Conservation (phyloP, 169 alveolate species). For the Toxoplasma gondii region DNA sequence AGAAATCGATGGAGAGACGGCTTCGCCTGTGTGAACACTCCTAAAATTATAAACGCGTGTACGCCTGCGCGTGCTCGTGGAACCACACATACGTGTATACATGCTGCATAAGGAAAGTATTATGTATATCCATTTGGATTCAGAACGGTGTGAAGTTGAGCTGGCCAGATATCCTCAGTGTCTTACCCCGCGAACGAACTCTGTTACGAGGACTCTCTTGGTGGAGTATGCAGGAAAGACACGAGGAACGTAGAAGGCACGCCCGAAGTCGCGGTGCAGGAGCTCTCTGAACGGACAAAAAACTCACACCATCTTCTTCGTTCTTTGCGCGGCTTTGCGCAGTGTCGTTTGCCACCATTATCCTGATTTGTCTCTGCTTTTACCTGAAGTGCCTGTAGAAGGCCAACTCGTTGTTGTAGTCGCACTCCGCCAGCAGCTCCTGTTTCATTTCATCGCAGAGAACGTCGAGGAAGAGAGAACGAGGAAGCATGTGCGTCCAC, state of each 20-base stretch:
- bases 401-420: slow-evolving; percentile 72
- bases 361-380: background rate
- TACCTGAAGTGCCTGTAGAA: slow-evolving; percentile 35
- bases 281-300: background rate
- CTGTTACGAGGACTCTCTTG: slow-evolving; percentile 16
- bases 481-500: slow-evolving; percentile 67
- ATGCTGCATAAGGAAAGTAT: background rate
- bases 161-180: background rate
- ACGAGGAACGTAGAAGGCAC: slow-evolving; percentile 12
- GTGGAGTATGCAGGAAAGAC: background rate
- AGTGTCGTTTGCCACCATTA: too few relatives aligned
- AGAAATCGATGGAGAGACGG: too few relatives aligned
- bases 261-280: background rate
- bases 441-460: slow-evolving; percentile 67
- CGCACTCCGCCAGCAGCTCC: slow-evolving; percentile 79
- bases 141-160: too few relatives aligned
- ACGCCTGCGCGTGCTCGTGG: background rate
- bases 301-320: too few relatives aligned
- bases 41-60: background rate
- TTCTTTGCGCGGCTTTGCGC: too few relatives aligned
- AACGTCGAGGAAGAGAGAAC: slow-evolving; percentile 77
- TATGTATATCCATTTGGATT: too few relatives aligned
- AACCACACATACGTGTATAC: background rate
- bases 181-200: slow-evolving; percentile 8
- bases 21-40: background rate